Evolutionary conservation across 345 rosid species (phyloP), one percentile per base, ranked within the genome.

Genomic region (Populus pruinosa): DNA sequence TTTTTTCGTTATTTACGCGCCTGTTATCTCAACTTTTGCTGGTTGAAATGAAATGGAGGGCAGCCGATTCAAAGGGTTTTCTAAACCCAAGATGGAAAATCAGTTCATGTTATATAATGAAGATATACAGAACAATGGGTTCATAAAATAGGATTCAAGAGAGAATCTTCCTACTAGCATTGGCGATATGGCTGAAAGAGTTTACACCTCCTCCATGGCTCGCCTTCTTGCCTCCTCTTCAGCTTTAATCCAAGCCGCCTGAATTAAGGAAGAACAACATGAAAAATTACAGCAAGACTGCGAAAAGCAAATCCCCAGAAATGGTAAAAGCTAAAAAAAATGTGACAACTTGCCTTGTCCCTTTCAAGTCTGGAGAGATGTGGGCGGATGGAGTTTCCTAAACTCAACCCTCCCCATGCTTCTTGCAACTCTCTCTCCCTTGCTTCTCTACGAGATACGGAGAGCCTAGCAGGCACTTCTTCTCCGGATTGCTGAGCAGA

Each of bases 161-260:
- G 44, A 31, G 44, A 67, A 50, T 39, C 61, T 59, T 3, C 25
- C 61, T 20, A 8, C 12, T 20, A 55, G 61, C 23, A 55, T 55
- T 17, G 12, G 36, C 20, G 59, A 20, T 43, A 14, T 18, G 70
- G 16, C 67, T n/a, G 33, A 53, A 35, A 14, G 25, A 11, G 53
- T 56, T 67, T 14, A 78, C 41, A 39, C n/a, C 23, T 67, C 69
- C 73, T 65, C 55, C 83, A 55, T 20, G 8, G 85, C 84, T 67
- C 65, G 85, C 79, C 71, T 91, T 74, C 84, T 87, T 81, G 90
- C 97, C 75, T 93, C 95, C 77, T 92, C 94, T 80, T 96, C 97
- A 64, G 96, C 98, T 79, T 89, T 88, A 66, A 85, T 90, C 99
- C 98, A 92, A 55, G 93, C 93, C 76, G 91, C 96, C 97, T 96